Conservation (phyloP, 1,139 yeast genomes). For the Hemisphaericaspora xylofermentans region DNA sequence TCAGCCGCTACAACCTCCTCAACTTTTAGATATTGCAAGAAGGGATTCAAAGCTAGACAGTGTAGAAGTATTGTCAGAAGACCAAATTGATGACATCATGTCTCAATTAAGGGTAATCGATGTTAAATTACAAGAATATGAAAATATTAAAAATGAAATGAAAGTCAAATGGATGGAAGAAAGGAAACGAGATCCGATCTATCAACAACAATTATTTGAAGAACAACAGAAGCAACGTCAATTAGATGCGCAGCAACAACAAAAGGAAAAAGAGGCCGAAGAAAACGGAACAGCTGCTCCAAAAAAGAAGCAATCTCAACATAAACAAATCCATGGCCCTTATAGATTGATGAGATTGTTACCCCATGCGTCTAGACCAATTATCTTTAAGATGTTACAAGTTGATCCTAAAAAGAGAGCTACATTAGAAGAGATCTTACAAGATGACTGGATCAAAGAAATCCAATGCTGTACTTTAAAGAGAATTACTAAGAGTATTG, state of each 20-base stretch:
- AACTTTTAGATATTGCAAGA: conserved; percentile 6
- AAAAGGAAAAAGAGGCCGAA: conserved; percentile 12
- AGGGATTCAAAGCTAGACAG: conserved; percentile 8
- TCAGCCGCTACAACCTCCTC: not conserved
- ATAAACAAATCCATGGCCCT: conserved; percentile 69
- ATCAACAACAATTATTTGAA: conserved; percentile 11
- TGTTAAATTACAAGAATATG: conserved; percentile 38
- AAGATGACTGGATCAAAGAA: conserved; percentile 70
- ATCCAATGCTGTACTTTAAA: conserved; percentile 50
- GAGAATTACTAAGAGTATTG: conserved; percentile 23
- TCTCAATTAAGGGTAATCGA: conserved; percentile 39
- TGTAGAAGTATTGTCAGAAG: conserved; percentile 34
- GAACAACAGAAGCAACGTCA: conserved; percentile 11
- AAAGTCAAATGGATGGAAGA: conserved; percentile 31
- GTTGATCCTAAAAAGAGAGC: conserved; percentile 71
- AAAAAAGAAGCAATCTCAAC: conserved; percentile 32
- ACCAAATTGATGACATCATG: conserved; percentile 32
- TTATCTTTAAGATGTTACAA: conserved; percentile 71
- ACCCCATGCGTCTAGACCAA: conserved; percentile 82
- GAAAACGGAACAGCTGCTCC: conserved; percentile 16
- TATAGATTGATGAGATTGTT: conserved; percentile 82
- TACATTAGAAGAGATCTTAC: conserved; percentile 61
- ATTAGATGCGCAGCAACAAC: conserved; percentile 11
- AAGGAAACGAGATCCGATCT: conserved; percentile 11
- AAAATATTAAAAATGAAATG: conserved; percentile 34